Evolutionary conservation across 1,139 yeast species (phyloP).

Genomic region (Oligophagozyma castellii): DNA sequence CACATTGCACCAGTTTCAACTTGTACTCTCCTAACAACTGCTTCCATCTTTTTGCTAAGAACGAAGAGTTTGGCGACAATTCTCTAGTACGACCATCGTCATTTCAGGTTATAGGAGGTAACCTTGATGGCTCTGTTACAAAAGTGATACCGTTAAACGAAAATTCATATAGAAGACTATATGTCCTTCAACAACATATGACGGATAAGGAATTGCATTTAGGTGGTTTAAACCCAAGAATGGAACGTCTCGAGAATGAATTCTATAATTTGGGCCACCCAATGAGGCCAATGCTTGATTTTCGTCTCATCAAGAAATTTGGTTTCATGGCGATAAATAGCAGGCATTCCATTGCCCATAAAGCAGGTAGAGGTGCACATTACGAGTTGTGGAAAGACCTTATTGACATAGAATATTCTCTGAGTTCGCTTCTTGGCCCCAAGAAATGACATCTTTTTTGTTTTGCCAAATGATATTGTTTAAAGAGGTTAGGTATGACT

Average conservation of each 20-base stretch:
- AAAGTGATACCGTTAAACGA: slow-evolving; percentile 69
- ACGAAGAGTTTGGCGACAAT: slow-evolving; percentile 19
- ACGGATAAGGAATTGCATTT: slow-evolving; percentile 47
- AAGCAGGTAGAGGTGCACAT: slow-evolving; percentile 43
- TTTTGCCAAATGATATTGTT: slow-evolving; percentile 1
- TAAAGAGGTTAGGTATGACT: not conserved
- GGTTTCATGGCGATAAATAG: slow-evolving; percentile 43
- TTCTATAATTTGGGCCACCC: slow-evolving; percentile 15
- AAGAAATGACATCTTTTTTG: slow-evolving; percentile 4
- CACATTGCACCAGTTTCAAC: slow-evolving; percentile 60
- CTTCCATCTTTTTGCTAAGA: slow-evolving; percentile 40
- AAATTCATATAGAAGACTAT: slow-evolving; percentile 62
- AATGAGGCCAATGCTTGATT: slow-evolving; percentile 48
- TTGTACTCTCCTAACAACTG: slow-evolving; percentile 49
- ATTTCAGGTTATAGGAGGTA: slow-evolving; percentile 53
- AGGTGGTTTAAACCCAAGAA: slow-evolving; percentile 72
- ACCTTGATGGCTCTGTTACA: slow-evolving; percentile 67
- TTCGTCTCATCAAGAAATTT: slow-evolving; percentile 39
- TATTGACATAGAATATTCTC: slow-evolving; percentile 34
- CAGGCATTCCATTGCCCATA: slow-evolving; percentile 38
- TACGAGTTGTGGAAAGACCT: slow-evolving; percentile 58
- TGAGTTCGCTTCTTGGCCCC: slow-evolving; percentile 15
- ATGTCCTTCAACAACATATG: slow-evolving; percentile 77
- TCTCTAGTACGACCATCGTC: slow-evolving; percentile 9
- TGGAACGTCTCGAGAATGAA: slow-evolving; percentile 46